Percentiles rank a stretch among this genome's conserved stretches.
These are phyloP conservation scores for Vanilla planifolia DNA, from an alignment of 106 monocot species.

Conservation along the genomic window DNA sequence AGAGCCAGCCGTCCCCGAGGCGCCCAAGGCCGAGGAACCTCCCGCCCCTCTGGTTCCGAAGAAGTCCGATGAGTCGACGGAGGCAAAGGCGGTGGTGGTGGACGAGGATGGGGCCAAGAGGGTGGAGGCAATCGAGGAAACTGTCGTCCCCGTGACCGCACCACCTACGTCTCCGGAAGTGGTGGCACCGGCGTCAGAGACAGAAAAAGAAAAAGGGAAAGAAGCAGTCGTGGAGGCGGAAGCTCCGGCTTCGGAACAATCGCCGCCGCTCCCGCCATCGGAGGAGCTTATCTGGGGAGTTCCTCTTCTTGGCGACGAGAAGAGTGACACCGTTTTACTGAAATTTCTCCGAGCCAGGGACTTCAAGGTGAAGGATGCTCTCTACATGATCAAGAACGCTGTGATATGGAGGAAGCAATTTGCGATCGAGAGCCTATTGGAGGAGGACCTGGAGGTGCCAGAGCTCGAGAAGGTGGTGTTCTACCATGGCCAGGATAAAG, in stretches of 20 bases:
- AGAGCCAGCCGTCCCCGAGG: conserved; percentile 3
- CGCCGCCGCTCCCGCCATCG: conserved; percentile 12
- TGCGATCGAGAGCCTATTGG: conserved; percentile 48
- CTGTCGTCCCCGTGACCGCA: conserved; percentile 11
- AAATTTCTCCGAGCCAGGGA: conserved; percentile 78
- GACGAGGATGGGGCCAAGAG: conserved; percentile 29
- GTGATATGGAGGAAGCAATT: conserved; percentile 66
- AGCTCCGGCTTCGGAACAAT: neutral
- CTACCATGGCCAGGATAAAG: conserved; percentile 45
- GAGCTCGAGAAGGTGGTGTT: conserved; percentile 66
- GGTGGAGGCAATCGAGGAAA: conserved; percentile 39
- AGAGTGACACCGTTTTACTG: conserved; percentile 57
- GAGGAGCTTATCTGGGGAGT: conserved; percentile 62
- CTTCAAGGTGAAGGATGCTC: conserved; percentile 74
- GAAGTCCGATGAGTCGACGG: conserved; percentile 4
- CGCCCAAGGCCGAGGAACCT: conserved; percentile 14
- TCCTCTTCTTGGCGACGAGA: conserved; percentile 59
- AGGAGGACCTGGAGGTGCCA: conserved; percentile 45
- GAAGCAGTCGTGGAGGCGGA: neutral
- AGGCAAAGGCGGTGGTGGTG: conserved; percentile 5
- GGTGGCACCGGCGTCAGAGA: neutral
- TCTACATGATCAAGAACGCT: conserved; percentile 63
- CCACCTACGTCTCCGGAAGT: neutral
- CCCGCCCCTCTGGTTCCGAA: neutral
- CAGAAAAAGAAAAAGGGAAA: conserved; percentile 2